Conservation (phyloP, 2,329 filamentous ascomycete genomes). For the Orbilia javanica region DNA sequence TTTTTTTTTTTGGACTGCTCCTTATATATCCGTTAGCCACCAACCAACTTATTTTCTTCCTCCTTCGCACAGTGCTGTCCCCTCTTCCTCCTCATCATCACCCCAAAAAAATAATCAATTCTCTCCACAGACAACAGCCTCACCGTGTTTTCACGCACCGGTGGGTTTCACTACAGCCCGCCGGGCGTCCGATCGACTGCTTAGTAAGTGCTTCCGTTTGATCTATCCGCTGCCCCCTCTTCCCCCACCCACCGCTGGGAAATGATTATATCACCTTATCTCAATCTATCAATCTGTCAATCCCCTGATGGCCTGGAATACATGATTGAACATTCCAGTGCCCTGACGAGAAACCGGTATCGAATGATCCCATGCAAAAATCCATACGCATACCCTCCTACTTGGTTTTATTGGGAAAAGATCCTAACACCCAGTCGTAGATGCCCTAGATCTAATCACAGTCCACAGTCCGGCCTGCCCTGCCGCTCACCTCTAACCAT, state of each 20-base stretch:
- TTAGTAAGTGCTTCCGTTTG: conserved; percentile 9
- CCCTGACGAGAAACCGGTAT: conserved; percentile 49
- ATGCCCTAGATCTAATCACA: not conserved
- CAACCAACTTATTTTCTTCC: not conserved
- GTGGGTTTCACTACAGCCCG: not conserved
- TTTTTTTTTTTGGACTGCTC: not conserved
- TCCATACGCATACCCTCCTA: conserved; percentile 60
- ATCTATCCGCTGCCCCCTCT: not conserved
- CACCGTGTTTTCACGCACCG: not conserved
- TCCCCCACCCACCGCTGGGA: conserved; percentile 15
- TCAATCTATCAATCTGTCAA: conserved; percentile 59
- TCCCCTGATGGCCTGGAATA: conserved; percentile 51
- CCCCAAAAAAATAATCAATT: not conserved
- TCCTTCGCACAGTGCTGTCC: not conserved
- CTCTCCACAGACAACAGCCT: not conserved
- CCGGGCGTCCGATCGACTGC: not conserved
- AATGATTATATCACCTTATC: conserved; percentile 56
- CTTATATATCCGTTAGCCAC: not conserved
- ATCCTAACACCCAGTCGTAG: not conserved
- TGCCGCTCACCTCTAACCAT: not conserved
- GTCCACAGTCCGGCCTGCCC: not conserved
- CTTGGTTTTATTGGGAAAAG: not conserved
- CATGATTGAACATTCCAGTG: conserved; percentile 55
- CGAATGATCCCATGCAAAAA: conserved; percentile 60
- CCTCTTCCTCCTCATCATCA: not conserved